Conservation (phyloP, 208 protist species). For the Endotrypanum monterogeii region DNA sequence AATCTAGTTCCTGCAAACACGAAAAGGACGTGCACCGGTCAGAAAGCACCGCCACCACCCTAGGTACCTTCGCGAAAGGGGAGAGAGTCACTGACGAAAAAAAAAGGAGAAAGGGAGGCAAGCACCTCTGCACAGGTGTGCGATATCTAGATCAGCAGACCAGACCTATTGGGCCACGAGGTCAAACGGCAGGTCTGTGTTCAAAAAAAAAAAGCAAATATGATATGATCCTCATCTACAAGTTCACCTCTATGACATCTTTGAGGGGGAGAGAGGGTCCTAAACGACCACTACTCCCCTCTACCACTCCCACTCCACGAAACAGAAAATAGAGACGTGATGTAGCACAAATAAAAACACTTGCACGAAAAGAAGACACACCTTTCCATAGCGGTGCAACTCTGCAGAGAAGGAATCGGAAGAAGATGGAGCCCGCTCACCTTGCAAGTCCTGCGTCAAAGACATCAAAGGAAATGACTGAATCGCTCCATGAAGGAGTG, state of each 20-base stretch:
- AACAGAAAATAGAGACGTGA: background rate
- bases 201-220: too few species aligned
- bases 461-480: conserved; percentile 34
- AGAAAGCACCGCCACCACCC: background rate
- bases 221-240: too few species aligned
- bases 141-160: too few species aligned
- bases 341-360: conserved; percentile 4
- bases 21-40: too few species aligned
- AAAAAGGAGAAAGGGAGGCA: background rate
- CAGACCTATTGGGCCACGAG: too few species aligned
- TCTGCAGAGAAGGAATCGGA: background rate
- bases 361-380: too few species aligned
- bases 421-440: background rate
- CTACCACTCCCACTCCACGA: too few species aligned
- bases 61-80: background rate
- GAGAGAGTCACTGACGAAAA: background rate
- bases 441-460: background rate
- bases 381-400: background rate
- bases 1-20: background rate
- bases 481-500: conserved; percentile 54
- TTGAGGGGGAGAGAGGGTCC: background rate
- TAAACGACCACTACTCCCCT: background rate
- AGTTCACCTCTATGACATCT: background rate
- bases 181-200: too few species aligned
- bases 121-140: too few species aligned